Percentiles rank a stretch among this genome's conserved stretches.
These are phyloP conservation scores for Xylariaceae sp. DNA, from an alignment of 2,329 filamentous ascomycete species.

Conservation along the genomic window DNA sequence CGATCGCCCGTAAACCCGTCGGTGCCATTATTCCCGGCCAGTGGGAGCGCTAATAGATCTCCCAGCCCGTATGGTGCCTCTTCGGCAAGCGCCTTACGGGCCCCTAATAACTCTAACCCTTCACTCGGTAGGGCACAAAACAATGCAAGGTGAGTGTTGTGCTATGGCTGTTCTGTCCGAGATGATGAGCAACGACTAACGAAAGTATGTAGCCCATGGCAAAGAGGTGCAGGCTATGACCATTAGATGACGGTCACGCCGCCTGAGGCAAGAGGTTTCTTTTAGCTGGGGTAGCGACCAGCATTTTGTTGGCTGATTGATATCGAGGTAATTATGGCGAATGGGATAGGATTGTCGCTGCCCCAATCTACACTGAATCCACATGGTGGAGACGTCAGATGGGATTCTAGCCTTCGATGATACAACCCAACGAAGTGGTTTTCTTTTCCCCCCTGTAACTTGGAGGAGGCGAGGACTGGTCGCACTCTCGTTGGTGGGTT, in stretches of 20 bases:
- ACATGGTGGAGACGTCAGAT: conserved; percentile 21
- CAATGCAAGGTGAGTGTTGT: conserved; percentile 41
- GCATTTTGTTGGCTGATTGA: conserved; percentile 21
- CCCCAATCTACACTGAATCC: conserved; percentile 27
- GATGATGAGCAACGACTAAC: conserved; percentile 22
- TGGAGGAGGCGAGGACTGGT: conserved; percentile 2
- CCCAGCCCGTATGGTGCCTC: conserved; percentile 32
- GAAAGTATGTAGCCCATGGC: conserved; percentile 43
- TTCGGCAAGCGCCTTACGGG: conserved; percentile 33
- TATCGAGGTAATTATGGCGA: conserved; percentile 30
- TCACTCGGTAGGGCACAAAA: conserved; percentile 38
- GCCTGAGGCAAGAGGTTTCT: conserved; percentile 24
- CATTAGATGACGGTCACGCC: conserved; percentile 33
- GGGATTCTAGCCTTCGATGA: conserved; percentile 22
- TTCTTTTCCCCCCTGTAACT: not conserved
- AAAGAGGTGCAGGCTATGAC: conserved; percentile 53
- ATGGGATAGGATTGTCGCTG: conserved; percentile 29
- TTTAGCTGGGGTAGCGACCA: conserved; percentile 23
- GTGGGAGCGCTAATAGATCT: conserved; percentile 23
- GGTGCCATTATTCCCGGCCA: conserved; percentile 46
- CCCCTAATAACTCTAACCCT: conserved; percentile 39
- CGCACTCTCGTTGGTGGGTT: conserved; percentile 4
- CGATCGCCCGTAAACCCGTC: conserved; percentile 46
- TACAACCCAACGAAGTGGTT: conserved; percentile 11
- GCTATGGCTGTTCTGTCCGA: not conserved